Base-by-base conservation (phyloP, 23 red algal genomes). In the Gracilaria gracilis region DNA sequence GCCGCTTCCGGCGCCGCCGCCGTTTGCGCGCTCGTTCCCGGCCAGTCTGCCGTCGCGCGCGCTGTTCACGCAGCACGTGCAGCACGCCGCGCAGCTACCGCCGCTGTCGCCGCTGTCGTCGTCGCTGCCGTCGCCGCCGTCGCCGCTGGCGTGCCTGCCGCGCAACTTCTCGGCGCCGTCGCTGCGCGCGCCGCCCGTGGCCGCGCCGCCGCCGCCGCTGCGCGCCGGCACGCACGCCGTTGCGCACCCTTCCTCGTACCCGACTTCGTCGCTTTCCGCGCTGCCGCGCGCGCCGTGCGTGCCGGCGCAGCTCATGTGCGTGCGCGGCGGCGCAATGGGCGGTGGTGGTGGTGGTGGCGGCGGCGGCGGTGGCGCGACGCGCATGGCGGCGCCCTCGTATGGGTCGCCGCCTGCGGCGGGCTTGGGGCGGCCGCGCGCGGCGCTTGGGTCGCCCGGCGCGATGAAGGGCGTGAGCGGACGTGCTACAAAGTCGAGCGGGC, bases 111-210 rank as follows among this genome's bases (percentile, higher is more conserved):
- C 81, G 28, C 35, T 57, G 36, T 0, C 81, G 12, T 19, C 36
- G 1, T n/a, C 81, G 5, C 28, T 57, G 28, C 35, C 81, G 36
- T 0, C 81, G 12, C 27, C 36, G 1, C 35, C 36, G 40, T 50
- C 24, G 9, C 36, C 69, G 69, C 69, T 46, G 20, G 28, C 84
- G 11, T 40, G 71, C 7, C 71, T 79, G 31, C 72, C 50, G 51
- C 86, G 86, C 86, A 77, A 89, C 14, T 48, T 67, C 0, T 67
- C 86, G 4, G 72, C 86, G 2, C 71, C 86, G 5, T 79, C 86
- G 44, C 86, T 89, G 39, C 69, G 69, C 20, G 4, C 69, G 33
- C 77, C 20, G 1, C 77, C 33, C 0, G 42, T 84, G 42, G 42
- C 4, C 42, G 42, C 42, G 42, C 24, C 76, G 55, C 9, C 35